Conservation (phyloP, 805 yeast genomes). For the Candida awuae region DNA sequence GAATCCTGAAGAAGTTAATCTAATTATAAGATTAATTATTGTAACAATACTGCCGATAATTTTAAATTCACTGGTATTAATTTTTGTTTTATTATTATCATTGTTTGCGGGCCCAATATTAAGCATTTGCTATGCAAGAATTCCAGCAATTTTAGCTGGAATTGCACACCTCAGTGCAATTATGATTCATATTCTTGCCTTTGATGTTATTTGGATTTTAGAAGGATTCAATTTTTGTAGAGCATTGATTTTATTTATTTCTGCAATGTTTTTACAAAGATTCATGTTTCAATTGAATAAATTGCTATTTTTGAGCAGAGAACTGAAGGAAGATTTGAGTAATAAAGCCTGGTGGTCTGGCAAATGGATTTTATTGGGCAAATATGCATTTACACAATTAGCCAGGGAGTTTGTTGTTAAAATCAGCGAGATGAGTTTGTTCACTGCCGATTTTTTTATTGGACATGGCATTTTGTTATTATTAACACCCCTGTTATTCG, state of each 20-base stretch:
- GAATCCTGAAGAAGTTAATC: conserved; percentile 41
- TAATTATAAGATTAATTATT: conserved; percentile 54
- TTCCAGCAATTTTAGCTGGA: conserved; percentile 34
- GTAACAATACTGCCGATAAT: conserved; percentile 43
- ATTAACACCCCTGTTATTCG: conserved; percentile 33
- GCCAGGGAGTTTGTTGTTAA: conserved; percentile 40
- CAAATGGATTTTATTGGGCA: conserved; percentile 34
- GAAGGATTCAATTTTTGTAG: conserved; percentile 37
- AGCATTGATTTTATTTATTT: conserved; percentile 33
- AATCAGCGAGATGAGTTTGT: conserved; percentile 36
- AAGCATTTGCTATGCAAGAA: conserved; percentile 26
- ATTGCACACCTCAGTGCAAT: conserved; percentile 33
- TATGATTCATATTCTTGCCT: conserved; percentile 26
- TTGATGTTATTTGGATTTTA: conserved; percentile 32
- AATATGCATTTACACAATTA: conserved; percentile 35
- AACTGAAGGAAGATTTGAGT: conserved; percentile 32
- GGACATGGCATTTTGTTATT: conserved; percentile 36
- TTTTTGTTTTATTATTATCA: conserved; percentile 30
- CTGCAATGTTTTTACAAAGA: conserved; percentile 32
- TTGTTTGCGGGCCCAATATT: conserved; percentile 32
- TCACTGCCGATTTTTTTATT: conserved; percentile 40
- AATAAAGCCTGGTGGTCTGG: conserved; percentile 52
- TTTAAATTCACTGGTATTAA: conserved; percentile 29
- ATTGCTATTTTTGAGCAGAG: conserved; percentile 33
- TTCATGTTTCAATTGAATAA: conserved; percentile 29